Conservation (phyloP, 2,329 filamentous ascomycete species). For the Monosporascus sp. region DNA sequence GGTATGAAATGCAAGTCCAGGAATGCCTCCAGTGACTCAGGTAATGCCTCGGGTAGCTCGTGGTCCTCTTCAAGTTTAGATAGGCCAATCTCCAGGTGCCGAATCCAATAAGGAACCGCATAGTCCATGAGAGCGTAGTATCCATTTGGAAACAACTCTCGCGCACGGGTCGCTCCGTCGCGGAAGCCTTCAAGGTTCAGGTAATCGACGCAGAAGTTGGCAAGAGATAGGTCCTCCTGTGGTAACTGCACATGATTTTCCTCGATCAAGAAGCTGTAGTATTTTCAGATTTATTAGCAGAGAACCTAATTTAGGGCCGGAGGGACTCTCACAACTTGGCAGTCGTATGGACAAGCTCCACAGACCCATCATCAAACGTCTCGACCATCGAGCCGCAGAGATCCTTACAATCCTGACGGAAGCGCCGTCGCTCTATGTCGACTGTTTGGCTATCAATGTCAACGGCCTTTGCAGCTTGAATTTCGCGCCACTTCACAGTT, state of each 20-base stretch:
- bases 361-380: conserved; percentile 16
- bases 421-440: conserved; percentile 5
- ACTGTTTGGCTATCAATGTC: no score
- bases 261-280: background rate
- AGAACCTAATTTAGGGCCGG: conserved; percentile 7
- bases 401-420: conserved; percentile 24
- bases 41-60: background rate
- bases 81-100: conserved; percentile 2
- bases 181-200: conserved; percentile 7
- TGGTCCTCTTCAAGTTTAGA: background rate
- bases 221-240: conserved; percentile 15
- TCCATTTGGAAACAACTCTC: background rate
- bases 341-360: conserved; percentile 32
- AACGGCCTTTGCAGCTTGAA: no score
- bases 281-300: background rate
- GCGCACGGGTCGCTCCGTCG: background rate
- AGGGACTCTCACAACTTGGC: conserved; percentile 17
- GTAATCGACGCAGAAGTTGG: conserved; percentile 6
- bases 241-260: conserved; percentile 4
- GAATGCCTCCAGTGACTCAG: conserved; percentile 1
- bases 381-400: conserved; percentile 28
- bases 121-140: conserved; percentile 7
- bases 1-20: conserved; percentile 1
- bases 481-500: no score
- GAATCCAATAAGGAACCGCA: conserved; percentile 4